Evolutionary conservation across 305 asterid genomes (phyloP).

Genomic region (Coffea humblotiana): DNA sequence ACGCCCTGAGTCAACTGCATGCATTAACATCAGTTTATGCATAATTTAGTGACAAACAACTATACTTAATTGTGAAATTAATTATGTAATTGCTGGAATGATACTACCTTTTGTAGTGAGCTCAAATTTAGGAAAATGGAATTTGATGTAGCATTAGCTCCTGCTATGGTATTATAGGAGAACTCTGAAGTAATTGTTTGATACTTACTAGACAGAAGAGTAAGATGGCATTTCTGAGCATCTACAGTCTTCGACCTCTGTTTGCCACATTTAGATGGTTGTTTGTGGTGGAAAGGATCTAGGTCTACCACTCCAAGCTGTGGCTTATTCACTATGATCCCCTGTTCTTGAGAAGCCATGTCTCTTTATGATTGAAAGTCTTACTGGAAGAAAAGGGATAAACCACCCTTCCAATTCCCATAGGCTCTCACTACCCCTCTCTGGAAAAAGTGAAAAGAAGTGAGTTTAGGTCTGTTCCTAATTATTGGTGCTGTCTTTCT

Average conservation of each 20-base stretch:
- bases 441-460: neutral
- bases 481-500: constrained; percentile 25
- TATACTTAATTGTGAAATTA: too few species aligned
- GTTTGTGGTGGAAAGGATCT: neutral
- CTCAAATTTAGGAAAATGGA: neutral
- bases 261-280: neutral
- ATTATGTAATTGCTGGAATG: neutral
- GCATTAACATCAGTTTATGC: neutral
- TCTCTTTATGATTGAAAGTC: neutral
- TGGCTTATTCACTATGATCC: neutral
- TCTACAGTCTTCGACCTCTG: too few species aligned
- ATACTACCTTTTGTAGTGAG: neutral
- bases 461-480: constrained; percentile 30
- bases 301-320: neutral
- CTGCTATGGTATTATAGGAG: neutral
- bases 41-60: neutral
- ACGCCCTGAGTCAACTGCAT: neutral
- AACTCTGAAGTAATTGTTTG: neutral
- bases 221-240: neutral
- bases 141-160: neutral
- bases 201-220: neutral
- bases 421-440: neutral
- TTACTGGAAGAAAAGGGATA: neutral
- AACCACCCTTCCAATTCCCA: too few species aligned
- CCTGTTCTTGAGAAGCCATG: neutral